phyloP scores from a whole-genome alignment of 2,329 filamentous ascomycete species.

The Karstenula rhodostoma region DNA sequence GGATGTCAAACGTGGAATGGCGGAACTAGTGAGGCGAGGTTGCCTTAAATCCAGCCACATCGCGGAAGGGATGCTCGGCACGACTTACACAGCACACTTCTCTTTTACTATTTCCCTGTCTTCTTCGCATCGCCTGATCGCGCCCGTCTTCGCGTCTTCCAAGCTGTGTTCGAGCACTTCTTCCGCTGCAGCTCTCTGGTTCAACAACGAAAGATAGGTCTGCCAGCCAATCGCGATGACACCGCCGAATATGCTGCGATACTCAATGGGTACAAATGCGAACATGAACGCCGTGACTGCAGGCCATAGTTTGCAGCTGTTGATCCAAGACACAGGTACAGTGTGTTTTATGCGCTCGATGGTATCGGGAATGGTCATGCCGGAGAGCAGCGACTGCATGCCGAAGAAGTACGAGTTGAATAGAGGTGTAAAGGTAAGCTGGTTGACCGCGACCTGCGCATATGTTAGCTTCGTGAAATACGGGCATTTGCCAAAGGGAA shows the following conservation, averaged over 20 bases:
- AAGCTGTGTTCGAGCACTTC: slow-evolving; percentile 46
- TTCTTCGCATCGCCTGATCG: slow-evolving; percentile 10
- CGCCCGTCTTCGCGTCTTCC: slow-evolving; percentile 1
- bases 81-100: slow-evolving; percentile 28
- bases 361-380: slow-evolving; percentile 69
- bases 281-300: slow-evolving; percentile 87
- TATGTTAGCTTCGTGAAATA: neutral
- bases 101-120: slow-evolving; percentile 18
- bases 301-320: slow-evolving; percentile 89
- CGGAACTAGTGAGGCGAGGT: neutral
- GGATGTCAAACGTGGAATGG: neutral
- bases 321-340: slow-evolving; percentile 77
- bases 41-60: too few relatives aligned
- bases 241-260: slow-evolving; percentile 78
- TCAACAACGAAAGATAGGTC: slow-evolving; percentile 85
- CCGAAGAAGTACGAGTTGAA: slow-evolving; percentile 63
- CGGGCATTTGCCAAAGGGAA: neutral
- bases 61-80: neutral
- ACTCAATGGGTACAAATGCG: slow-evolving; percentile 80
- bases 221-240: slow-evolving; percentile 89
- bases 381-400: slow-evolving; percentile 60
- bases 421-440: slow-evolving; percentile 77
- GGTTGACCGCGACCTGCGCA: slow-evolving; percentile 73
- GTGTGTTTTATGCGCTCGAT: slow-evolving; percentile 76
- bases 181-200: slow-evolving; percentile 72